Base-by-base conservation (phyloP, 768 basidiomycete species). In the Stropharia rugosoannulata region DNA sequence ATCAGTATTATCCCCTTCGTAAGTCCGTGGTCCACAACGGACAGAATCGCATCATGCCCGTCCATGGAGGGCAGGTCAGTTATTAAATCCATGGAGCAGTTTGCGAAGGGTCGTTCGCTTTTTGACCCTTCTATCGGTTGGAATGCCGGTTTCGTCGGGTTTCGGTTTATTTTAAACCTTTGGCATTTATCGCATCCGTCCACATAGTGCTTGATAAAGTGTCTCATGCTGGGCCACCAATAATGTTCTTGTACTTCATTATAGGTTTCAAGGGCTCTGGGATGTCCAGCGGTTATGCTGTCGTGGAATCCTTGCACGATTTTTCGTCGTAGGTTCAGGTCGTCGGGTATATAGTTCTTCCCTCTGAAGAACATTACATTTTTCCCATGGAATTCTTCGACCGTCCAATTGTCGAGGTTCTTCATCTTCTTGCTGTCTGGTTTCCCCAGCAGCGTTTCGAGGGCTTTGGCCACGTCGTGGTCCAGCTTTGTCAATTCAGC, bases 1-100 rank as follows among this genome's bases (percentile, higher is more conserved):
- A 64, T 55, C 15, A 66, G 41, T 45, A 68, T 62, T 60, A 62
- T 57, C 59, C 66, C 66, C 62, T 70, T 69, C n/a, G 58, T 62
- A 61, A 65, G 59, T 25, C 63, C 58, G 50, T 67, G 63, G 64
- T 67, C 63, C 44, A 70, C 64, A 37, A 68, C 56, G 47, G 57
- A 52, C 50, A 69, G 48, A 18, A 70, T 67, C 9, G 54, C 51
- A 48, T 70, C 59, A 32, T 42, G 59, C 7, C 55, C 59, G 1
- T 62, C 16, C 0, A 38, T 45, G 22, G 37, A 22, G 0, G 63
- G 64, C 0, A 68, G 38, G 40, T 67, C 62, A 0, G 60, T 62
- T 0, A 61, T 42, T 0, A 64, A n/a, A 18, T 64, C 62, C 56
- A 58, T 59, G 0, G 60, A 61, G 2, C 50, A 38, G 13, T 64